A percentile compares a stretch with the other conserved stretches of the same genome.
Evolutionary conservation across 108 stramenopile genomes (phyloP).

Genomic region (Licmophora abbreviata): DNA sequence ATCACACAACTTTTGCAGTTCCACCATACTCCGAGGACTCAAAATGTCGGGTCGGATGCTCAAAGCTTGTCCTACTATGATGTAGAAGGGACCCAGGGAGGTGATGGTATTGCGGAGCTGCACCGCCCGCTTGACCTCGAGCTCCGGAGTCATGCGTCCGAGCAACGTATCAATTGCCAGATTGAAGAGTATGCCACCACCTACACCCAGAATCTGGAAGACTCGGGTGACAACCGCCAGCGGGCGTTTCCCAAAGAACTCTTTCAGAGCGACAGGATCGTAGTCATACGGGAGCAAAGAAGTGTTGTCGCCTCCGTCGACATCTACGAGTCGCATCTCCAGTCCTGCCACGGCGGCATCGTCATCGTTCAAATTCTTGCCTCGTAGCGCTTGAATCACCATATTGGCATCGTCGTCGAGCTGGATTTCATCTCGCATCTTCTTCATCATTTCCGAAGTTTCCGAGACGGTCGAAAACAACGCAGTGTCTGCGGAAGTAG

Average conservation of each 20-base stretch:
- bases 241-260: constrained; percentile 75
- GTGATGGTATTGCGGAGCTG: constrained; percentile 85
- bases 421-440: constrained; percentile 30
- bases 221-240: constrained; percentile 53
- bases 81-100: constrained; percentile 74
- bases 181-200: constrained; percentile 43
- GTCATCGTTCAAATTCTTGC: constrained; percentile 85
- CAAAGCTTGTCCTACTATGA: constrained; percentile 67
- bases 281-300: constrained; percentile 77
- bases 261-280: constrained; percentile 71
- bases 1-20: constrained; percentile 92
- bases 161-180: constrained; percentile 38
- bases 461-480: too few species aligned
- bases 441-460: constrained; percentile 30
- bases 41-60: constrained; percentile 90
- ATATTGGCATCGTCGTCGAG: constrained; percentile 61
- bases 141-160: constrained; percentile 57
- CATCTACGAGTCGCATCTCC: constrained; percentile 78
- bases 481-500: too few species aligned
- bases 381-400: constrained; percentile 77
- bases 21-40: constrained; percentile 86
- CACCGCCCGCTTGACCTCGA: constrained; percentile 76
- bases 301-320: constrained; percentile 23
- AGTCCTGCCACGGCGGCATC: constrained; percentile 60
- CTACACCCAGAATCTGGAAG: constrained; percentile 55